These are phyloP conservation scores for Hypoxylon crocopeplum DNA, from an alignment of 495 filamentous ascomycete species.

Conservation along the genomic window DNA sequence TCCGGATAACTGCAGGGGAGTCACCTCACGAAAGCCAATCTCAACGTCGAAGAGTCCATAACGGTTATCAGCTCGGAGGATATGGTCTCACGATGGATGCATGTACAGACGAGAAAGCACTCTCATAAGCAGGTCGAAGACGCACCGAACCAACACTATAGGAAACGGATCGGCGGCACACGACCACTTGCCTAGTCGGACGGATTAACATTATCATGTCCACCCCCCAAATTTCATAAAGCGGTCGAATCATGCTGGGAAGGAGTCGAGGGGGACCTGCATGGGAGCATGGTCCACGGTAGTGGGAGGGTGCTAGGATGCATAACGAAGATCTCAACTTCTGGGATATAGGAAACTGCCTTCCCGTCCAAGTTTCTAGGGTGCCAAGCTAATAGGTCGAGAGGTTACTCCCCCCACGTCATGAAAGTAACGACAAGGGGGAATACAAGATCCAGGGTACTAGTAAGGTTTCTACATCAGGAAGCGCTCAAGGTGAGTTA, in stretches of 20 bases:
- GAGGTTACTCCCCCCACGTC: constrained; percentile 12
- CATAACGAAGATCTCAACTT: constrained; percentile 35
- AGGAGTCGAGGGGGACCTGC: neutral
- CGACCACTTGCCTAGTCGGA: constrained; percentile 26
- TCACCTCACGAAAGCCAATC: constrained; percentile 29
- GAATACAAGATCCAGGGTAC: constrained; percentile 15
- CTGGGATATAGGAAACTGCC: constrained; percentile 22
- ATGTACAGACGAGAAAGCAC: constrained; percentile 13
- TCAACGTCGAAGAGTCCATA: constrained; percentile 20
- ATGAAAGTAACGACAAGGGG: constrained; percentile 19
- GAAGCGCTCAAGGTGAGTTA: constrained; percentile 7
- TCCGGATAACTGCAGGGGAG: constrained; percentile 19
- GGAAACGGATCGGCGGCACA: constrained; percentile 31
- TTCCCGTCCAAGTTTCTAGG: constrained; percentile 16
- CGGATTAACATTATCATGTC: constrained; percentile 16
- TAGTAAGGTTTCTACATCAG: neutral
- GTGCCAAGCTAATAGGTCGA: constrained; percentile 26
- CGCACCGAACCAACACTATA: constrained; percentile 14
- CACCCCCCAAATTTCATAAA: constrained; percentile 18
- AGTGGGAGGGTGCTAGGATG: constrained; percentile 8
- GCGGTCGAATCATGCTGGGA: constrained; percentile 21
- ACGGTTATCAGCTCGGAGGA: constrained; percentile 19
- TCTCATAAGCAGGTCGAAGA: constrained; percentile 19
- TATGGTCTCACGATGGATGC: constrained; percentile 22
- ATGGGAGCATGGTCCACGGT: constrained; percentile 20